Evolutionary conservation across 2,329 filamentous ascomycete species (phyloP), one percentile per base, ranked within the genome.

Genomic region (Xylariaceae sp.): DNA sequence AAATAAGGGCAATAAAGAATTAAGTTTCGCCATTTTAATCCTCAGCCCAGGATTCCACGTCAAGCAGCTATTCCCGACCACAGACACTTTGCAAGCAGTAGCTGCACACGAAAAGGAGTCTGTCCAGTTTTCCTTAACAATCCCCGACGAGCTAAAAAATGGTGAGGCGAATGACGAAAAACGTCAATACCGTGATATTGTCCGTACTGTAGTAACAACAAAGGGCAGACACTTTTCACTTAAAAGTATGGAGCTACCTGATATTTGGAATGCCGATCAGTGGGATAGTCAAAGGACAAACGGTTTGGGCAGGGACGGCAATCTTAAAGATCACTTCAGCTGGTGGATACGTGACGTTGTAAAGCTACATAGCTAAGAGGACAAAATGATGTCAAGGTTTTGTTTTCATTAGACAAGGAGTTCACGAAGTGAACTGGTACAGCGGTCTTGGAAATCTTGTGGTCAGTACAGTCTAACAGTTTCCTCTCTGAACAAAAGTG

Each of bases 201-300:
- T 42, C 29, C 37, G 27, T n/a, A 50, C 29, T 2, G 20, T 43
- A 3, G 47, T 50, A 21, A 43, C 29, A 35, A 42, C 16, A 16
- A n/a, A n/a, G n/a, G 33, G 11, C 16, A 21, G 11, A 20, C 2
- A 26, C 13, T 8, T 29, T 11, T 50, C 36, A 24, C 20, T 42
- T 13, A 42, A 29, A 7, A 35, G 16, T 10, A 5, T 43, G 16
- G 39, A 36, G 10, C 29, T 43, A 27, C 39, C 16, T 27, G 8
- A 27, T 4, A 42, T 27, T 16, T 42, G n/a, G 39, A 24, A n/a
- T 27, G 2, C 15, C 3, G 5, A 27, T 44, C 21, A 29, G 11
- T 27, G n/a, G n/a, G n/a, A n/a, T n/a, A n/a, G n/a, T n/a, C n/a
- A n/a, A n/a, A n/a, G n/a, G n/a, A n/a, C n/a, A n/a, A n/a, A n/a